A percentile compares a stretch with the other conserved stretches of the same genome.
These are phyloP conservation scores for Aegle marmelos DNA, from an alignment of 345 rosid genomes.

Conservation along the genomic window DNA sequence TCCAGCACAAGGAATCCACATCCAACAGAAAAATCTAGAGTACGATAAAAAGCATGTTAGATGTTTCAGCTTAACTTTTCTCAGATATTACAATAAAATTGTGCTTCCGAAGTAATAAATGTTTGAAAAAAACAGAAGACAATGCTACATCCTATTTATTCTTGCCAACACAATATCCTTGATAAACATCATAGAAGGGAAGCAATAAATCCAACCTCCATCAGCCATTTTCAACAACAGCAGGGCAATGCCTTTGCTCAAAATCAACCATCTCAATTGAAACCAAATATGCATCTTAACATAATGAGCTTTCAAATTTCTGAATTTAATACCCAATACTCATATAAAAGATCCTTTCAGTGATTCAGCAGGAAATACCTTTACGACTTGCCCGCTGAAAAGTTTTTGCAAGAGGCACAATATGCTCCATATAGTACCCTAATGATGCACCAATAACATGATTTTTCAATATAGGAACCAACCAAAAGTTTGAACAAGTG, in stretches of 20 bases:
- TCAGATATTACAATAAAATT: neutral
- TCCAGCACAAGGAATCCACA: neutral
- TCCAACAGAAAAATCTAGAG: neutral
- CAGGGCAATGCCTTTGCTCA: neutral
- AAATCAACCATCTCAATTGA: neutral
- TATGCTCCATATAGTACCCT: constrained; percentile 66
- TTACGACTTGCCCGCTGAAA: constrained; percentile 50
- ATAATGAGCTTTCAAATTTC: constrained; percentile 6
- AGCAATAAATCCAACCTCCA: neutral
- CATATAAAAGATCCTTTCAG: neutral
- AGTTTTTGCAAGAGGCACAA: constrained; percentile 82
- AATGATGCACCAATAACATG: constrained; percentile 70
- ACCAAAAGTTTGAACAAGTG: constrained; percentile 63
- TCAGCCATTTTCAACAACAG: neutral
- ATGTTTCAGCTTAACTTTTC: neutral
- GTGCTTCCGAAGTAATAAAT: neutral
- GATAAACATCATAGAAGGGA: neutral
- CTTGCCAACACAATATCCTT: neutral
- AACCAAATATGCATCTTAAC: neutral
- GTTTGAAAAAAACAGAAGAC: neutral
- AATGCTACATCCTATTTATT: neutral
- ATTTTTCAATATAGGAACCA: constrained; percentile 72
- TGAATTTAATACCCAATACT: neutral
- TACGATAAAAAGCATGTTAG: neutral
- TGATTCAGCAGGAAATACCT: constrained; percentile 44